These are phyloP conservation scores for Pyronema omphalodes DNA, from an alignment of 495 filamentous ascomycete species.

Conservation along the genomic window DNA sequence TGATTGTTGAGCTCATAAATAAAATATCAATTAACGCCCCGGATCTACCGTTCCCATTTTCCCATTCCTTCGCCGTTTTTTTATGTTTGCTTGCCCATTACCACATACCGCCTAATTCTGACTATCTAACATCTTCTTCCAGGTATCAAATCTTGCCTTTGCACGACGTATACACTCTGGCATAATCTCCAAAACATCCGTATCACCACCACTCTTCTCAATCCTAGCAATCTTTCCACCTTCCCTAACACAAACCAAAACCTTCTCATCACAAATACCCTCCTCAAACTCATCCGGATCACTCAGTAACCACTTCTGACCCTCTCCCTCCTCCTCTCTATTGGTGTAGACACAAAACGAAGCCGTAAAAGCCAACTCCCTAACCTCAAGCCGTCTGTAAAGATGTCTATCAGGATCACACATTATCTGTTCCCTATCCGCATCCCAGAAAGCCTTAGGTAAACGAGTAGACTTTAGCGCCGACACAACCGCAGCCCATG, in stretches of 20 bases:
- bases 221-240: slow-evolving; percentile 18
- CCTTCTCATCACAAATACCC: slow-evolving; percentile 50
- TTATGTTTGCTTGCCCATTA: no score
- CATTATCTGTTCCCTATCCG: slow-evolving; percentile 55
- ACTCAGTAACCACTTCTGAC: slow-evolving; percentile 52
- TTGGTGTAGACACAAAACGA: slow-evolving; percentile 52
- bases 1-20: no score
- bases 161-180: slow-evolving; percentile 15
- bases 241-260: slow-evolving; percentile 29
- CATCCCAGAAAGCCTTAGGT: slow-evolving; percentile 73
- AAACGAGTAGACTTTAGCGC: slow-evolving; percentile 64
- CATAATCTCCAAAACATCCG: slow-evolving; percentile 10
- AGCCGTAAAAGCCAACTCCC: slow-evolving; percentile 49
- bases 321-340: slow-evolving; percentile 32
- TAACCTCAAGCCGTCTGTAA: slow-evolving; percentile 32
- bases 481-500: slow-evolving; percentile 66
- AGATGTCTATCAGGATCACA: slow-evolving; percentile 42
- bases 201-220: slow-evolving; percentile 23
- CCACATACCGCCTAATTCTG: no score
- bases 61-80: no score
- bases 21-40: no score
- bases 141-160: slow-evolving; percentile 10
- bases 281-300: slow-evolving; percentile 90
- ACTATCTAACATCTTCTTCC: neutral
- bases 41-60: no score